These are phyloP conservation scores for Jaltomata sinuosa DNA, from an alignment of 257 asterid genomes.

Conservation along the genomic window DNA sequence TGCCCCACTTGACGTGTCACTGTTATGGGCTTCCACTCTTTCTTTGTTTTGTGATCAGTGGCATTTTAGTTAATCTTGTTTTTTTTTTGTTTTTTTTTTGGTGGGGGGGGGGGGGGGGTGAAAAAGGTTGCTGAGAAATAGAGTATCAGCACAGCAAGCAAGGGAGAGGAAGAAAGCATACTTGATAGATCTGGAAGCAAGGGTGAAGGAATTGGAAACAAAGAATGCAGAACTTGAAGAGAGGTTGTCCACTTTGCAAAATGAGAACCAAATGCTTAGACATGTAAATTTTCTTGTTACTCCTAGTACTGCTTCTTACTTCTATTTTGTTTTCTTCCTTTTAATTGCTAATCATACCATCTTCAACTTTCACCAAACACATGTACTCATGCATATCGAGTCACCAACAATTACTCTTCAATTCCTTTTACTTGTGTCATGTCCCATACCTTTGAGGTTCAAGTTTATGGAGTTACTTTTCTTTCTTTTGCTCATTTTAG, in stretches of 20 bases:
- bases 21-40: not conserved
- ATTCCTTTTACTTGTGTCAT: not conserved
- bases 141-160: conserved; percentile 99
- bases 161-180: conserved; percentile 99
- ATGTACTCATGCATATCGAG: not conserved
- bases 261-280: conserved; percentile 98
- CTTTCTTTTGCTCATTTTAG: not conserved
- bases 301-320: not conserved
- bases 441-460: not conserved
- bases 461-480: not conserved
- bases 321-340: not conserved
- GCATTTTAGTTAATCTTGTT: not conserved
- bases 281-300: conserved; percentile 37
- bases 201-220: conserved; percentile 83
- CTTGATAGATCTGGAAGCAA: conserved; percentile 74
- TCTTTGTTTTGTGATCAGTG: not conserved
- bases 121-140: conserved; percentile 84
- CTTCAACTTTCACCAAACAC: not conserved
- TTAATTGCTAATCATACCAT: not conserved
- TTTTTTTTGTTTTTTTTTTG: conserved; percentile 4
- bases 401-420: not conserved
- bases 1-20: not conserved
- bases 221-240: conserved; percentile 97
- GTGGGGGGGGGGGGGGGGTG: too few relatives aligned
- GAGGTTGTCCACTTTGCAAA: conserved; percentile 81